Base-by-base conservation (phyloP, 208 protist species). In the Blechomonas ayalai region DNA sequence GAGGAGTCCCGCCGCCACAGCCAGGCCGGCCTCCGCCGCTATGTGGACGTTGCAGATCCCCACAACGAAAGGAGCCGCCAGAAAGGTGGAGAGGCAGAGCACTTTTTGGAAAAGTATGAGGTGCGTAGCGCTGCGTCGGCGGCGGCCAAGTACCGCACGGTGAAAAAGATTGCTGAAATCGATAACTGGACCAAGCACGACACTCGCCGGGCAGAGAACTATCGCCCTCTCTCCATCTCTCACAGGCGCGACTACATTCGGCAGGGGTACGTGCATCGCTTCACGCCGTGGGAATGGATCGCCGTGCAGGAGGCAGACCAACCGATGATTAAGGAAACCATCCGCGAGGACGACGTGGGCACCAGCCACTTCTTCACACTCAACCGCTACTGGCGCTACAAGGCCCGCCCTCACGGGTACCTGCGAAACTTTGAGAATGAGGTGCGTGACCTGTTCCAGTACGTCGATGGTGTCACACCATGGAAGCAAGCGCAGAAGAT, bases 231-330 rank as follows among this genome's bases (percentile, higher is more conserved):
- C 18, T 73, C 62, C 52, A 90, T 90, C 53, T 88, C 77, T 24
- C 77, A 95, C 50, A 67, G 82, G 7, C 65, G 76, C 3, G 82
- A 91, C 56, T 95, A 95, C 60, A 62, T 95, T 28, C 76, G 82
- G 2, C 70, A 79, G 39, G 82, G 82, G 28, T 95, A 92, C 73
- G 53, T 86, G 54, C 86, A 80, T 32, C 65, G 69, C 45, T 95
- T 68, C 66, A 95, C 86, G 12, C 86, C 86, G 42, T 95, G 86
- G 86, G 82, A 95, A 51, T 92, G 82, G 82, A 95, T 95, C 42
- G 62, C 69, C n/a, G 48, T 81, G 13, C 86, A 95, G 61, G 82
- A 92, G 52, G 82, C 64, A 8, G 86, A 95, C 54, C 86, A 95
- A 65, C 86, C 86, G 3, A 53, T 95, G 35, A 68, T 95, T 20